Conservation (phyloP, 1,139 yeast species). For the Magnusiomyces suaveolens region DNA sequence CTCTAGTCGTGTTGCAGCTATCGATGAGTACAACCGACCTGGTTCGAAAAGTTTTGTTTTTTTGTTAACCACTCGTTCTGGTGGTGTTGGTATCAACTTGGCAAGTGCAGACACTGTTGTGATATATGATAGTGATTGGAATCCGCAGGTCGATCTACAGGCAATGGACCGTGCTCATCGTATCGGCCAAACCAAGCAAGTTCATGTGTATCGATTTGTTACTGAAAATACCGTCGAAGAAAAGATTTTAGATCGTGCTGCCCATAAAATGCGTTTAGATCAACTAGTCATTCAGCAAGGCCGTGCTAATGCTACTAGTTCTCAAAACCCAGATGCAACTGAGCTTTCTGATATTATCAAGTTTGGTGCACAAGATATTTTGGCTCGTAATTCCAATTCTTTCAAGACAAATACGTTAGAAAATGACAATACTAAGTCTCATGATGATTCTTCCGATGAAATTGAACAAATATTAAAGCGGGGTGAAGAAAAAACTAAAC, state of each 20-base stretch:
- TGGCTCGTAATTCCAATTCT: conserved; percentile 34
- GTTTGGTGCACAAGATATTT: conserved; percentile 88
- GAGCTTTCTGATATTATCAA: conserved; percentile 92
- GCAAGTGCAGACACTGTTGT: conserved; percentile 90
- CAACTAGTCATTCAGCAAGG: conserved; percentile 96
- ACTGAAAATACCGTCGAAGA: conserved; percentile 96
- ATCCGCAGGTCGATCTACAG: conserved; percentile 96
- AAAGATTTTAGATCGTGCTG: conserved; percentile 89
- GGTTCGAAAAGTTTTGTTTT: conserved; percentile 77
- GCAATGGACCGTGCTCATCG: conserved; percentile 99
- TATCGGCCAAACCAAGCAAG: conserved; percentile 96
- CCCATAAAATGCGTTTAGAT: conserved; percentile 84
- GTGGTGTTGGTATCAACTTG: conserved; percentile 91
- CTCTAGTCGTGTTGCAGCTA: conserved; percentile 84
- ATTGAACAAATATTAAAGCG: conserved; percentile 66
- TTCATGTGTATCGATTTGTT: conserved; percentile 79
- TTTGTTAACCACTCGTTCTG: conserved; percentile 92
- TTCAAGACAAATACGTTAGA: conserved; percentile 24
- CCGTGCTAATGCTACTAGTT: conserved; percentile 41
- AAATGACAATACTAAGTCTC: no score
- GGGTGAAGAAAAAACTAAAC: conserved; percentile 75
- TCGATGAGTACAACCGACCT: conserved; percentile 82
- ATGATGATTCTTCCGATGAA: conserved; percentile 37
- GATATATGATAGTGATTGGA: conserved; percentile 93
- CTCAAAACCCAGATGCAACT: conserved; percentile 57